These are phyloP conservation scores for Suillus occidentalis DNA, from an alignment of 768 basidiomycete genomes.

Conservation along the genomic window DNA sequence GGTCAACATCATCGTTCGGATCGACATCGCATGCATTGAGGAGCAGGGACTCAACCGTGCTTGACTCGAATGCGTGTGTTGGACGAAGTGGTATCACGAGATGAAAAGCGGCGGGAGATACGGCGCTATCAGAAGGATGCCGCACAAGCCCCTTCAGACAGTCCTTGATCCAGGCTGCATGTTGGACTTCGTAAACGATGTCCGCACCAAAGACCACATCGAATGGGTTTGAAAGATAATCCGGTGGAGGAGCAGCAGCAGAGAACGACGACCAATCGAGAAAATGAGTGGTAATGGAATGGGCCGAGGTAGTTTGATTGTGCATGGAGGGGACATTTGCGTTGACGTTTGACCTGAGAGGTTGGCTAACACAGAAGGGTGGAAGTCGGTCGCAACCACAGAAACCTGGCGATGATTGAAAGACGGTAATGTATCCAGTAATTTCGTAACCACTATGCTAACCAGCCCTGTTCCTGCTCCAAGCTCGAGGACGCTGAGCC, in stretches of 20 bases:
- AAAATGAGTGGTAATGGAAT: conserved; percentile 26
- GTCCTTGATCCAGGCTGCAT: conserved; percentile 46
- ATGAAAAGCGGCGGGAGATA: conserved; percentile 47
- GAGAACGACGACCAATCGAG: conserved; percentile 43
- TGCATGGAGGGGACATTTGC: conserved; percentile 31
- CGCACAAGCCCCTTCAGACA: conserved; percentile 42
- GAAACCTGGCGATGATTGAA: conserved; percentile 11
- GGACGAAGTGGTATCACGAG: conserved; percentile 75
- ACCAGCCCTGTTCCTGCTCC: conserved; percentile 61
- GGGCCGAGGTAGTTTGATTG: background rate
- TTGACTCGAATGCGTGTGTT: conserved; percentile 61
- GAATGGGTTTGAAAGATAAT: conserved; percentile 37
- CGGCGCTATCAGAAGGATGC: conserved; percentile 11
- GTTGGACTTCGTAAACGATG: conserved; percentile 51
- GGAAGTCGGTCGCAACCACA: conserved; percentile 50
- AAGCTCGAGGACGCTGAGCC: conserved; percentile 48
- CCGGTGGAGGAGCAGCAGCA: conserved; percentile 11
- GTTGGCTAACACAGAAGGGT: conserved; percentile 49
- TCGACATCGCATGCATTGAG: conserved; percentile 13
- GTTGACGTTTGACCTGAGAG: conserved; percentile 42
- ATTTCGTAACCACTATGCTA: conserved; percentile 40
- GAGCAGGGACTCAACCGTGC: conserved; percentile 59
- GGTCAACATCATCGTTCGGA: conserved; percentile 20
- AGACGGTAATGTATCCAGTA: conserved; percentile 19
- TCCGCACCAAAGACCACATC: conserved; percentile 56